These are phyloP conservation scores for Tolypocladium guangdongense DNA, from an alignment of 2,329 filamentous ascomycete genomes.

Conservation along the genomic window DNA sequence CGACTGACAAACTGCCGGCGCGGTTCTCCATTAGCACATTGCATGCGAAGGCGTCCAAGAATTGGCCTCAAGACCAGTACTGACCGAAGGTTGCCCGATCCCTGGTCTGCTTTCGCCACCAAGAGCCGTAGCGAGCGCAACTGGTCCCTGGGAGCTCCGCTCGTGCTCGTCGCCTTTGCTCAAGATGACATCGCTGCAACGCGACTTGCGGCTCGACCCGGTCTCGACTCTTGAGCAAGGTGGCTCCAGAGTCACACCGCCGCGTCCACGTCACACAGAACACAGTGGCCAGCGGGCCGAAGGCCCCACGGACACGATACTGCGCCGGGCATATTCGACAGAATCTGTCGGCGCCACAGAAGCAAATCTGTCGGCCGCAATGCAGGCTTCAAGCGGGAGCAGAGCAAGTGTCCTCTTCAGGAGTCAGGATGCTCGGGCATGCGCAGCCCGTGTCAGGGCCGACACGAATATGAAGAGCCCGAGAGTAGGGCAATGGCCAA, in stretches of 20 bases:
- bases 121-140: neutral
- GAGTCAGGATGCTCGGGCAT: too few species aligned
- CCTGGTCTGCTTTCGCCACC: neutral
- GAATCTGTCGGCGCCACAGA: neutral
- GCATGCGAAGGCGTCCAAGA: neutral
- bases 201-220: neutral
- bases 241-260: neutral
- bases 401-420: neutral
- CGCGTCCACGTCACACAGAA: neutral
- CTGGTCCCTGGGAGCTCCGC: neutral
- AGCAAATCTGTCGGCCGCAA: neutral
- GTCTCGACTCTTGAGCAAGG: neutral
- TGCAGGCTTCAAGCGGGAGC: too few species aligned
- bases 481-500: too few species aligned
- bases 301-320: neutral
- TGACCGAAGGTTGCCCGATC: neutral
- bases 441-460: neutral
- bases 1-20: neutral
- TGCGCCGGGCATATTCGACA: neutral
- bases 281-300: neutral
- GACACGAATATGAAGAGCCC: neutral
- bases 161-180: neutral
- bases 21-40: neutral
- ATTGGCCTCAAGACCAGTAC: neutral
- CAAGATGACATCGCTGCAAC: too few species aligned